Evolutionary conservation across 306 rosid genomes (phyloP).

Genomic region (Vicia sativa): DNA sequence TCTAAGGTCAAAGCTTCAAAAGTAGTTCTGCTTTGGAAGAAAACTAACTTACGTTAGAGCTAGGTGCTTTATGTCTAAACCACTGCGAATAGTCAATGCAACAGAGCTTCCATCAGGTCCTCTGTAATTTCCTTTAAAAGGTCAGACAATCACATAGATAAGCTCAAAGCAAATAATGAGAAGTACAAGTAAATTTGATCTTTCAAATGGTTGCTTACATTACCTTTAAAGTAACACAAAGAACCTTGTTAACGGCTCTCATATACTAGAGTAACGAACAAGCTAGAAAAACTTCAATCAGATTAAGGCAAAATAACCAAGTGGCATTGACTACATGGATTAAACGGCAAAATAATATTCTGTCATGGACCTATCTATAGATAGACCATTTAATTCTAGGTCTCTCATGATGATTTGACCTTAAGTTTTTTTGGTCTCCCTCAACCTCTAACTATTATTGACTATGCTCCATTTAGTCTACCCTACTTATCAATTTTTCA

Average conservation of each 20-base stretch:
- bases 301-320: constrained; percentile 13
- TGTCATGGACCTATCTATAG: neutral
- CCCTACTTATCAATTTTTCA: neutral
- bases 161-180: constrained; percentile 26
- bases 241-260: constrained; percentile 20
- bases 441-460: constrained; percentile 6
- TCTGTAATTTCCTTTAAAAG: constrained; percentile 56
- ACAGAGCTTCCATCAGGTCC: constrained; percentile 92
- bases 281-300: constrained; percentile 17
- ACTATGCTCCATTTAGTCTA: neutral
- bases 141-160: constrained; percentile 41
- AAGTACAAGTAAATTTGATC: constrained; percentile 1
- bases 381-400: neutral
- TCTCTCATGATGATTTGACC: neutral
- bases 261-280: constrained; percentile 9
- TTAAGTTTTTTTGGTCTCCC: constrained; percentile 15
- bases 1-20: constrained; percentile 25
- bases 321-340: neutral
- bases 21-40: constrained; percentile 1
- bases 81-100: constrained; percentile 77
- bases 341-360: neutral
- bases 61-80: constrained; percentile 69
- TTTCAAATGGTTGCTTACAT: constrained; percentile 29
- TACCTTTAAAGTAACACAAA: constrained; percentile 19
- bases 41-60: constrained; percentile 60